A percentile compares a stretch with the other conserved stretches of the same genome.
Conservation (phyloP, 805 yeast genomes). For the Lachancea cidri region DNA sequence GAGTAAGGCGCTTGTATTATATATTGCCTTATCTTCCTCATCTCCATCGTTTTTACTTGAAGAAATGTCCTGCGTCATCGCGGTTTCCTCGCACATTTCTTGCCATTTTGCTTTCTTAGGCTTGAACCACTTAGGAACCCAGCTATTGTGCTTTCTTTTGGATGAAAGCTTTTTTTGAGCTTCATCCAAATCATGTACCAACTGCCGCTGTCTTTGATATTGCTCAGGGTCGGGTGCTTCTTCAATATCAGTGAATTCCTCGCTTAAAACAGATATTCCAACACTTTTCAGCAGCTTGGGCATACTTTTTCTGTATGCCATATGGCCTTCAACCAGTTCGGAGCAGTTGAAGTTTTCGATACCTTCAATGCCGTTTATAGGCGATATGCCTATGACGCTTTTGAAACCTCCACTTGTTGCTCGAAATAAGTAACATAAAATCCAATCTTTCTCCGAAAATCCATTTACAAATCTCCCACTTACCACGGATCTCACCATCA, state of each 20-base stretch:
- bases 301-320: constrained; percentile 94
- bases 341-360: constrained; percentile 88
- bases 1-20: constrained; percentile 29
- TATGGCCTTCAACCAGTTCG: constrained; percentile 84
- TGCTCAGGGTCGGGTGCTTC: constrained; percentile 85
- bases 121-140: constrained; percentile 43
- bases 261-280: constrained; percentile 79
- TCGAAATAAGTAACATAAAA: constrained; percentile 86
- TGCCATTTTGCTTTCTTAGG: constrained; percentile 57
- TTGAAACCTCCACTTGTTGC: constrained; percentile 94
- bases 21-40: constrained; percentile 24
- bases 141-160: constrained; percentile 36
- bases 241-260: constrained; percentile 92
- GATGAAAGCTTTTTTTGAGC: constrained; percentile 58
- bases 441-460: constrained; percentile 91
- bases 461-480: constrained; percentile 90
- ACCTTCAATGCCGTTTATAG: constrained; percentile 56
- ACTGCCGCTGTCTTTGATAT: constrained; percentile 73
- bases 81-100: constrained; percentile 50
- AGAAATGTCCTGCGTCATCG: constrained; percentile 7
- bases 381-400: constrained; percentile 85
- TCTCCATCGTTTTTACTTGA: constrained; percentile 14
- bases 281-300: constrained; percentile 67
- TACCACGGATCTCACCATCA: constrained; percentile 76
- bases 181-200: constrained; percentile 80